Conservation (phyloP, 768 basidiomycete genomes). For the Naganishia vaughanmartiniae region DNA sequence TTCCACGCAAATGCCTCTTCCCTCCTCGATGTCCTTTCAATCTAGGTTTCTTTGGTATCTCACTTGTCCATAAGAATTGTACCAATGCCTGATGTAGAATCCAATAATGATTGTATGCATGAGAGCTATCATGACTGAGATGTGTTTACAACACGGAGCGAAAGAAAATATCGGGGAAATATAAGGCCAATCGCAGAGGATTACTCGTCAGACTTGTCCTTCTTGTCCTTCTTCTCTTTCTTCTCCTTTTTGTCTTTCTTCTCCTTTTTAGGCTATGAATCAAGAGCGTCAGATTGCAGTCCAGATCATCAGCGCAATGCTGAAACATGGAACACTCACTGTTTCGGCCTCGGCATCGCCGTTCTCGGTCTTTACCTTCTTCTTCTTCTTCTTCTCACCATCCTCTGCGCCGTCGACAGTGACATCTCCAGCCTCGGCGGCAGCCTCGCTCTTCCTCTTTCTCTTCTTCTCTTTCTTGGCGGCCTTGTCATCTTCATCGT, state of each 20-base stretch:
- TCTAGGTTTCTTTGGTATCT: neutral
- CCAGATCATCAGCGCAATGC: neutral
- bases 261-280: conserved; percentile 15
- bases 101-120: neutral
- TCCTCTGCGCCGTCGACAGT: conserved; percentile 32
- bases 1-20: too few relatives aligned
- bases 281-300: neutral
- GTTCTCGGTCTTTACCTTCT: conserved; percentile 28
- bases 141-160: neutral
- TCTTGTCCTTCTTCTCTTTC: conserved; percentile 32
- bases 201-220: conserved; percentile 19
- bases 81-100: neutral
- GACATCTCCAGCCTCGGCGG: conserved; percentile 34
- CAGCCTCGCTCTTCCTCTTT: conserved; percentile 40
- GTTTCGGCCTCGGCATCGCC: conserved; percentile 15
- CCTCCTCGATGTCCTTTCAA: neutral
- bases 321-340: neutral
- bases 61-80: neutral
- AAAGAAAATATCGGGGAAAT: neutral
- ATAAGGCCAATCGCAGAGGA: neutral
- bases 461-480: conserved; percentile 56
- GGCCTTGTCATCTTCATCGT: conserved; percentile 34
- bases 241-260: conserved; percentile 34
- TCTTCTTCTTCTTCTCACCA: conserved; percentile 45
- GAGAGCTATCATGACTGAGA: neutral